phyloP scores from a whole-genome alignment of 2,329 filamentous ascomycete genomes.

The Thielaviopsis populi region DNA sequence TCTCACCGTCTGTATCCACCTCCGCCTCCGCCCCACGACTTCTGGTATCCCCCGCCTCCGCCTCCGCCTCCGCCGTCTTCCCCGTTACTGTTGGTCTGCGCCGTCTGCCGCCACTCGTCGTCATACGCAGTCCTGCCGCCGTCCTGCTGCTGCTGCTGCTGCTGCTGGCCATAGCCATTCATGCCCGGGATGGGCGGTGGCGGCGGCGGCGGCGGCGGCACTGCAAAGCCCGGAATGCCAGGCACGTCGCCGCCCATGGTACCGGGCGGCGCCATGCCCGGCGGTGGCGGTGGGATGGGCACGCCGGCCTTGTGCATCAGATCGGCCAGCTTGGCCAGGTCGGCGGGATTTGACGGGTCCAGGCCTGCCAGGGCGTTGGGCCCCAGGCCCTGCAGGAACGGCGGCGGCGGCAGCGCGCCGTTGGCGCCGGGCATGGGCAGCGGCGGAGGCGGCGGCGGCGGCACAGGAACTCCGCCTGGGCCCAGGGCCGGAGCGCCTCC shows the following conservation, averaged over 20 bases:
- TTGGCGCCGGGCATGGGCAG: conserved; percentile 31
- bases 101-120: neutral
- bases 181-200: conserved; percentile 20
- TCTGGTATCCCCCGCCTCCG: conserved; percentile 1
- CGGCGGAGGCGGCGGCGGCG: conserved; percentile 21
- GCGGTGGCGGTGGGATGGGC: conserved; percentile 42
- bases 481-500: neutral
- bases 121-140: neutral
- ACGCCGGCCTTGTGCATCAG: conserved; percentile 52
- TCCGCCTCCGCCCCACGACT: neutral
- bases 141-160: neutral
- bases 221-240: conserved; percentile 19
- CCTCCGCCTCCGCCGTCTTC: neutral
- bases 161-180: conserved; percentile 6
- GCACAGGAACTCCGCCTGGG: conserved; percentile 14
- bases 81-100: neutral
- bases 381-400: conserved; percentile 37
- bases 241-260: conserved; percentile 23
- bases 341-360: conserved; percentile 44
- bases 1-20: too few relatives aligned
- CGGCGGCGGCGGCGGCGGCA: conserved; percentile 28
- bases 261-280: conserved; percentile 30
- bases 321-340: conserved; percentile 46
- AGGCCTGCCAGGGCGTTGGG: conserved; percentile 37
- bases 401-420: conserved; percentile 34